Evolutionary conservation across 1,284 basidiomycete species (phyloP), one percentile per base, ranked within the genome.

Genomic region (Heterobasidion occidentale): DNA sequence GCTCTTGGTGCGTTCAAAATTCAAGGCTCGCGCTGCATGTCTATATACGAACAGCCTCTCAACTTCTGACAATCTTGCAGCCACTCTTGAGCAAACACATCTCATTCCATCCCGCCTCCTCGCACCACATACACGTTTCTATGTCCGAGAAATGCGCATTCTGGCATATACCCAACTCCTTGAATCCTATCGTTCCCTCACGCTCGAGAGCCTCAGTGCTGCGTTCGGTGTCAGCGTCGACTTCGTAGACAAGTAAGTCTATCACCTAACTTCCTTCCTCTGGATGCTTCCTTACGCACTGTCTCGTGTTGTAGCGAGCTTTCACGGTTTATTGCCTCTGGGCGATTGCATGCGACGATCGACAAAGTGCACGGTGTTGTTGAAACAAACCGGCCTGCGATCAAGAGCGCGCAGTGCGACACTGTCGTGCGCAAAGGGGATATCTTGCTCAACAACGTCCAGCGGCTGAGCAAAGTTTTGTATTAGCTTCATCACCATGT

Each of bases 91-190:
- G 71, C 87, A 94, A 73, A 82, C 82, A 0, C 85, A 92, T 67
- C 84, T 98, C 58, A 75, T 95, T 19, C 88, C 94, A 9, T 96
- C 92, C 15, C 88, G 92, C 33, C 74, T 94, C 49, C 82, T 98
- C 48, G 81, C 87, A 7, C 89, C 89, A 0, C 97, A 99, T 67
- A 83, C 93, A 1, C 83, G 92, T 3, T 98, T 80, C 77, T 98
- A 97, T 70, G 83, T 96, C 19, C 87, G 95, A 53, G 97, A 98
- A 71, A 95, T 98, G 91, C 87, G 96, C 47, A 95, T 99, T 65
- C 86, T 93, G 49, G 94, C 95, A 2, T 99, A 98, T 74, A 77
- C 81, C 38, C 96, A 98, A 68, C 78, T 98, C 2, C 77, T 99
- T 15, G 94, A 98, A 70, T 89, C 84, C 15, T 99, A 99, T 71